A percentile compares a stretch with the other conserved stretches of the same genome.
phyloP scores from a whole-genome alignment of 1,284 basidiomycete species.

The Phellopilus nigrolimitatus region DNA sequence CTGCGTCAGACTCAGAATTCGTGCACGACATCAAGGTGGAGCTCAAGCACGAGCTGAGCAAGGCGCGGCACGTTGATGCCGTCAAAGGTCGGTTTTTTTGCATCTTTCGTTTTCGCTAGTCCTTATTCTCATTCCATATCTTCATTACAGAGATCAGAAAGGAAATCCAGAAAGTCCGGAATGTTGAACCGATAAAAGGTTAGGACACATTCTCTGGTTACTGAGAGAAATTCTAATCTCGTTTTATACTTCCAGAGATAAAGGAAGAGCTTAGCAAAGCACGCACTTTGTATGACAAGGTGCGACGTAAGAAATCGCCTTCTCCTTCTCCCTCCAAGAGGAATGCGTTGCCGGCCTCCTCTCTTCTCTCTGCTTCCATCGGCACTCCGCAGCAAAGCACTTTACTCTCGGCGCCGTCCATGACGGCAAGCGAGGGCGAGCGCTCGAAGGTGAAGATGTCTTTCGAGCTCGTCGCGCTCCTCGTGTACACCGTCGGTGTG shows the following conservation, averaged over 20 bases:
- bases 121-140: no score
- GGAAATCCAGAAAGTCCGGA: constrained; percentile 18
- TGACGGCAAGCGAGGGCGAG: constrained; percentile 17
- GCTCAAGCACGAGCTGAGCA: constrained; percentile 17
- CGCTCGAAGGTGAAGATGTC: constrained; percentile 65
- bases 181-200: constrained; percentile 14
- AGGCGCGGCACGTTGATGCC: constrained; percentile 21
- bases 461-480: constrained; percentile 62
- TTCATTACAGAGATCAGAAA: constrained; percentile 17
- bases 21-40: constrained; percentile 26
- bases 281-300: constrained; percentile 25
- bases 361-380: neutral
- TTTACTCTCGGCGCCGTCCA: constrained; percentile 22
- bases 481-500: constrained; percentile 95
- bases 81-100: constrained; percentile 14
- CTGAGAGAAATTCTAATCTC: neutral
- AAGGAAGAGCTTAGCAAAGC: constrained; percentile 19
- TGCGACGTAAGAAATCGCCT: constrained; percentile 24
- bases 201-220: neutral
- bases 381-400: neutral
- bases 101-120: neutral
- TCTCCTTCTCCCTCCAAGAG: constrained; percentile 16
- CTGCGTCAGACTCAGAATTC: constrained; percentile 37
- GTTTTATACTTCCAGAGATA: constrained; percentile 12
- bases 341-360: neutral